Conservation (phyloP, 2,329 filamentous ascomycete species). For the Plectosphaerella cucumerina region DNA sequence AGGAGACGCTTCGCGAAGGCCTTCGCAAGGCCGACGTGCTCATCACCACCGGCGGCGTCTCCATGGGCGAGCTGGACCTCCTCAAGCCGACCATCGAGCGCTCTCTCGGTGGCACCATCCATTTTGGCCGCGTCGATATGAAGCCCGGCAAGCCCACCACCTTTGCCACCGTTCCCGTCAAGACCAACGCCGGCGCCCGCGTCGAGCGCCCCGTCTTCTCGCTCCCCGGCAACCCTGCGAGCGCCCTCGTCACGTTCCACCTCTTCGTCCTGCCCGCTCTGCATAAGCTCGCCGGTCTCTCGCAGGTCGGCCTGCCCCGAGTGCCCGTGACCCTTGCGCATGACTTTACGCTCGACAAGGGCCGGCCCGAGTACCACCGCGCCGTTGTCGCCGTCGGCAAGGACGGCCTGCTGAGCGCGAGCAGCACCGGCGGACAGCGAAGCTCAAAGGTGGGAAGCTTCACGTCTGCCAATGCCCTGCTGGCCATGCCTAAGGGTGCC, state of each 20-base stretch:
- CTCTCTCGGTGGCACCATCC: constrained; percentile 82
- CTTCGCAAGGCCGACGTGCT: constrained; percentile 74
- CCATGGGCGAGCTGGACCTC: constrained; percentile 96
- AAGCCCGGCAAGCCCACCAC: constrained; percentile 98
- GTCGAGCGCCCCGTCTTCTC: constrained; percentile 75
- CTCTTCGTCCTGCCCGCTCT: constrained; percentile 88
- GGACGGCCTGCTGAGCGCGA: constrained; percentile 68
- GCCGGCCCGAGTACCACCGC: constrained; percentile 86
- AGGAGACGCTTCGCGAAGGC: constrained; percentile 70
- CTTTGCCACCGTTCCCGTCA: constrained; percentile 80
- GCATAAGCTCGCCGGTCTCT: constrained; percentile 69
- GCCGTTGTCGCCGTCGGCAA: constrained; percentile 62
- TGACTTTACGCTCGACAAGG: constrained; percentile 69
- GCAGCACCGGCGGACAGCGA: constrained; percentile 83
- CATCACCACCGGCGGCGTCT: constrained; percentile 90
- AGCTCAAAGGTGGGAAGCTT: constrained; percentile 89
- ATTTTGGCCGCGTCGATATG: constrained; percentile 95
- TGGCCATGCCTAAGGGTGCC: constrained; percentile 67
- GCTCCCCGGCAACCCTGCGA: constrained; percentile 90
- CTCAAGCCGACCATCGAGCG: constrained; percentile 95
- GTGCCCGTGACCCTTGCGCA: constrained; percentile 69
- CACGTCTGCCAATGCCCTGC: constrained; percentile 79
- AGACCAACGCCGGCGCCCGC: constrained; percentile 53
- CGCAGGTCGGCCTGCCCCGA: constrained; percentile 63
- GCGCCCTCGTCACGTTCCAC: constrained; percentile 87